phyloP scores from a whole-genome alignment of 2,329 filamentous ascomycete species.

The Cercospora nicotianae region DNA sequence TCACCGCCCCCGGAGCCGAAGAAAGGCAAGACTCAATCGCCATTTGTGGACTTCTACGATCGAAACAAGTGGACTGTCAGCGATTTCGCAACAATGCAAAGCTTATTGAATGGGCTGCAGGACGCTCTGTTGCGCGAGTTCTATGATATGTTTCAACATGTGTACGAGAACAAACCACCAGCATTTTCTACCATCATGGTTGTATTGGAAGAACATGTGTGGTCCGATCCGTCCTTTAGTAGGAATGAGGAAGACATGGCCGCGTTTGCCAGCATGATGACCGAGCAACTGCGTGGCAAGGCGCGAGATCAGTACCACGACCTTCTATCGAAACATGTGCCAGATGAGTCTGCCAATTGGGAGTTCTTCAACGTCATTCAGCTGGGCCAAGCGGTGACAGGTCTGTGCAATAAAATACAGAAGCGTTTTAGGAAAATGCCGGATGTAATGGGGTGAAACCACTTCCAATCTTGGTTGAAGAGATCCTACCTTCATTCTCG shows the following conservation, averaged over 20 bases:
- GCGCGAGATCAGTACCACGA: conserved; percentile 77
- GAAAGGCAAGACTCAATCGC: conserved; percentile 33
- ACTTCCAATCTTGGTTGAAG: conserved; percentile 72
- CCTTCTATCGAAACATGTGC: conserved; percentile 77
- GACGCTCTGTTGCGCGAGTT: conserved; percentile 83
- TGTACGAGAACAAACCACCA: conserved; percentile 85
- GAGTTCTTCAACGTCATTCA: conserved; percentile 88
- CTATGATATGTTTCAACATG: conserved; percentile 81
- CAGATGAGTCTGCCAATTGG: conserved; percentile 78
- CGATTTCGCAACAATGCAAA: conserved; percentile 64
- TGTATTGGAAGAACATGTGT: conserved; percentile 78
- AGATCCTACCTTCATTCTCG: conserved; percentile 86
- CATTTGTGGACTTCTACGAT: conserved; percentile 55
- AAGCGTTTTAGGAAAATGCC: conserved; percentile 89
- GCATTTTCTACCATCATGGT: conserved; percentile 77
- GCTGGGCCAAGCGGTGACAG: conserved; percentile 81
- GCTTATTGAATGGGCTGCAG: conserved; percentile 71
- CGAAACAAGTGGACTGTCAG: conserved; percentile 52
- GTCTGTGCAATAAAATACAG: conserved; percentile 81
- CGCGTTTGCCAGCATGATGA: conserved; percentile 70
- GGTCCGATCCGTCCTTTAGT: conserved; percentile 73
- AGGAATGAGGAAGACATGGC: conserved; percentile 68
- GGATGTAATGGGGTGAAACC: conserved; percentile 74
- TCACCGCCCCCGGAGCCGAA: conserved; percentile 61
- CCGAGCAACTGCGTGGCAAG: conserved; percentile 69